These are phyloP conservation scores for Mesotaenium endlicherianum DNA, from an alignment of 139 green algal species.

Conservation along the genomic window DNA sequence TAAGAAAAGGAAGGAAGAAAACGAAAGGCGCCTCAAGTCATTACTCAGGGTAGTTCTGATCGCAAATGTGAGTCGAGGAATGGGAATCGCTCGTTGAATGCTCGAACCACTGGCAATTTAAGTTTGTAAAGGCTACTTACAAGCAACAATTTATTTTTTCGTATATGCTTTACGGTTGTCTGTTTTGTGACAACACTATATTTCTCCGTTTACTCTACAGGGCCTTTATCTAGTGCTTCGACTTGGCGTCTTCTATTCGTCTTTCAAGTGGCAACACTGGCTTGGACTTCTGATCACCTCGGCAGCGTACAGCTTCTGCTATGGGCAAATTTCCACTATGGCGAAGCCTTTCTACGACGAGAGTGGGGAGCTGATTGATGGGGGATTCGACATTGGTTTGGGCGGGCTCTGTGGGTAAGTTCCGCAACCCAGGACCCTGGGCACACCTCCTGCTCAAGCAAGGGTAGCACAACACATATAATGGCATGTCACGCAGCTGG, in stretches of 20 bases:
- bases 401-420: constrained; percentile 39
- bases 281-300: constrained; percentile 45
- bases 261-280: constrained; percentile 45
- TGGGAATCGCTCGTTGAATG: background rate
- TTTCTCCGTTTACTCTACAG: background rate
- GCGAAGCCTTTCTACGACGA: constrained; percentile 47
- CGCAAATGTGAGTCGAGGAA: constrained; percentile 20
- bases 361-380: constrained; percentile 45
- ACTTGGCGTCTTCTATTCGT: constrained; percentile 6
- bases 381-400: constrained; percentile 31
- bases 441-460: too few species aligned
- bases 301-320: constrained; percentile 32
- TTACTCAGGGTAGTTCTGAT: constrained; percentile 18
- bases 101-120: background rate
- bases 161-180: background rate
- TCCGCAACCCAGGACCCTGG: too few species aligned
- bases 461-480: too few species aligned
- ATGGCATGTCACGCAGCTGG: too few species aligned
- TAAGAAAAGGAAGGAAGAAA: constrained; percentile 49
- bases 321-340: constrained; percentile 21
- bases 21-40: constrained; percentile 23
- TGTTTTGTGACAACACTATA: background rate
- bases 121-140: background rate
- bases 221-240: constrained; percentile 27
- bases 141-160: background rate